Evolutionary conservation across 257 asterid species (phyloP).

Genomic region (Dorcoceras hygrometricum): DNA sequence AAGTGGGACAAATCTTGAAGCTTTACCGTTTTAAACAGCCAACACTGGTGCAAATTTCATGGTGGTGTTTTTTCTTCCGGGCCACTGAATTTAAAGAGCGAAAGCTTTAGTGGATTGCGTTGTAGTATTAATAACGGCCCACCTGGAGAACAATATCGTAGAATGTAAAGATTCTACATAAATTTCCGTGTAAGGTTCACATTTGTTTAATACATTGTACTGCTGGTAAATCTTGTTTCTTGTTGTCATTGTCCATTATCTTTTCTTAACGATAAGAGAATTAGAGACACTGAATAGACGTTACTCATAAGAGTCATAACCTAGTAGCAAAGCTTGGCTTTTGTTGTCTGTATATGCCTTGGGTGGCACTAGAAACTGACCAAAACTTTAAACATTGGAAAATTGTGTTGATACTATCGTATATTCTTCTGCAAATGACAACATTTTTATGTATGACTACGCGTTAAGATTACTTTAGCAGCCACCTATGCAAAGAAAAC

Average conservation of each 20-base stretch:
- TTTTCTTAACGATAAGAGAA: neutral
- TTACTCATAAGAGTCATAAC: neutral
- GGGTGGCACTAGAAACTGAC: neutral
- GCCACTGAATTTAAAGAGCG: too few relatives aligned
- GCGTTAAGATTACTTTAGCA: neutral
- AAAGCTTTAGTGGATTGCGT: neutral
- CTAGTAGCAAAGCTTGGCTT: neutral
- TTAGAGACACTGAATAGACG: neutral
- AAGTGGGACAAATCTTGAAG: neutral
- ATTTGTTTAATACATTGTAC: too few relatives aligned
- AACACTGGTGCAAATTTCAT: neutral
- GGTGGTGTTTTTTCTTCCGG: neutral
- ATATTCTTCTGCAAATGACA: neutral
- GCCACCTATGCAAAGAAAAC: conserved; percentile 33
- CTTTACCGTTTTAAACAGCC: neutral
- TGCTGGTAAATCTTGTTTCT: neutral
- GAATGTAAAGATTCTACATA: too few relatives aligned
- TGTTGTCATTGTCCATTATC: neutral
- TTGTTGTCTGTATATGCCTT: neutral
- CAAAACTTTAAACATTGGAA: neutral
- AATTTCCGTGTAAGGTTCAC: neutral
- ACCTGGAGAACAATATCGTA: neutral
- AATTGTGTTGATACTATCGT: neutral
- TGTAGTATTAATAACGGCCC: neutral
- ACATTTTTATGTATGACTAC: neutral